These are phyloP conservation scores for Fusarium sp. DNA, from an alignment of 2,329 filamentous ascomycete species.

Conservation along the genomic window DNA sequence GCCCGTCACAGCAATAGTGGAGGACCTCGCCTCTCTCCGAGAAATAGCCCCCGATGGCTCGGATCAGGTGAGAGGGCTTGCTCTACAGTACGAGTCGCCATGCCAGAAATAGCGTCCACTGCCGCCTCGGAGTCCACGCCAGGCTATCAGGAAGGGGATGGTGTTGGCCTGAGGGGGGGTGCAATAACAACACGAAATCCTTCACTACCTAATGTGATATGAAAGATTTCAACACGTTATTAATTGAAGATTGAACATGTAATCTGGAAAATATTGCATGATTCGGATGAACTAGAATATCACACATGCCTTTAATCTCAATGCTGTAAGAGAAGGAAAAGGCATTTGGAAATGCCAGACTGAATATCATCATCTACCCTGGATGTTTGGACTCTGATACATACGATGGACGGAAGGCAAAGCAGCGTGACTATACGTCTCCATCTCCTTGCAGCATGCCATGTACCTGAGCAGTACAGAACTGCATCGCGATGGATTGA, in stretches of 20 bases:
- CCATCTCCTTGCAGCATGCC: constrained; percentile 2
- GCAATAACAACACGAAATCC: background rate
- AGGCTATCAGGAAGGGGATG: constrained; percentile 14
- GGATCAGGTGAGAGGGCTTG: constrained; percentile 38
- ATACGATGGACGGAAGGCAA: constrained; percentile 14
- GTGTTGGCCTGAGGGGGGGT: background rate
- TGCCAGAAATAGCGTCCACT: constrained; percentile 46
- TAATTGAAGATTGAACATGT: background rate
- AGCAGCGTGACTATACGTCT: constrained; percentile 17
- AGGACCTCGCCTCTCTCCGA: constrained; percentile 38
- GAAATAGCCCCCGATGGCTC: constrained; percentile 34
- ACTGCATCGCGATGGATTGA: background rate
- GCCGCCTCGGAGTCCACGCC: constrained; percentile 38
- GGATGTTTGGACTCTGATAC: background rate
- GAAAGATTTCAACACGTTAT: background rate
- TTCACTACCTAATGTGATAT: background rate
- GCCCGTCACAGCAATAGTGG: constrained; percentile 25
- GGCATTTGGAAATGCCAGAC: background rate
- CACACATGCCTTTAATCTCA: background rate
- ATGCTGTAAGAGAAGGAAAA: background rate
- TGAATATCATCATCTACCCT: background rate
- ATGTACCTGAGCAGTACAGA: constrained; percentile 1
- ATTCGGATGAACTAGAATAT: background rate
- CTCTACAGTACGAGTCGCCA: constrained; percentile 32
- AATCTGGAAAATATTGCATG: background rate